Conservation (phyloP, 2,329 filamentous ascomycete genomes). For the Fusarium pseudonygamai region DNA sequence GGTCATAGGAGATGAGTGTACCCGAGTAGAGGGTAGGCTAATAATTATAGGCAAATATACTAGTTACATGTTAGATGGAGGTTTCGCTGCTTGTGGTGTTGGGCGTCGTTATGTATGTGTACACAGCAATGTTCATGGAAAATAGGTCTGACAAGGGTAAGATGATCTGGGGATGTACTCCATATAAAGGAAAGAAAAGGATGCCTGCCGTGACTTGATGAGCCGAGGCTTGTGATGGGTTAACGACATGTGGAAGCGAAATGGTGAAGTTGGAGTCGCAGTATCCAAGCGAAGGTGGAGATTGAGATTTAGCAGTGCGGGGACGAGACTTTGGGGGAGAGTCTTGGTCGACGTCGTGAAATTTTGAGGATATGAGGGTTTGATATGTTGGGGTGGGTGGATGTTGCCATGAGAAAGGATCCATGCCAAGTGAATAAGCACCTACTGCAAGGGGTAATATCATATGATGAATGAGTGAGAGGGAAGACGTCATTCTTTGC, state of each 20-base stretch:
- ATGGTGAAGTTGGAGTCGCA: background rate
- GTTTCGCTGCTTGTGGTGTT: background rate
- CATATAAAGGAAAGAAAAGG: background rate
- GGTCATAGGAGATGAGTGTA: constrained; percentile 5
- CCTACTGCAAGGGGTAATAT: constrained; percentile 16
- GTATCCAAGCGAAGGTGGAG: constrained; percentile 8
- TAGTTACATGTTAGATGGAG: constrained; percentile 13
- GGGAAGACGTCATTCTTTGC: background rate
- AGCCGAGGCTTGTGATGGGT: constrained; percentile 24
- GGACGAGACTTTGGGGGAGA: constrained; percentile 6
- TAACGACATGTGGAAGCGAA: constrained; percentile 20
- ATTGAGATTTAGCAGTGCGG: constrained; percentile 27
- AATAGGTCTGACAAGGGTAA: background rate
- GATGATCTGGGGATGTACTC: background rate
- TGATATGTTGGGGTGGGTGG: background rate
- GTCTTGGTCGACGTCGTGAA: constrained; percentile 30
- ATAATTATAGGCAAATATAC: constrained; percentile 38
- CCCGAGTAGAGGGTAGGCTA: constrained; percentile 19
- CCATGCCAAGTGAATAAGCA: background rate
- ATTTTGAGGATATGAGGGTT: background rate
- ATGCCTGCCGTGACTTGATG: background rate
- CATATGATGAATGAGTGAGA: background rate
- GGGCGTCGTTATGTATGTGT: background rate
- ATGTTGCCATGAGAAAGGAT: background rate
- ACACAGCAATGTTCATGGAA: background rate